A percentile compares a stretch with the other conserved stretches of the same genome.
Conservation (phyloP, 495 filamentous ascomycete genomes). For the Penicillium daleae region DNA sequence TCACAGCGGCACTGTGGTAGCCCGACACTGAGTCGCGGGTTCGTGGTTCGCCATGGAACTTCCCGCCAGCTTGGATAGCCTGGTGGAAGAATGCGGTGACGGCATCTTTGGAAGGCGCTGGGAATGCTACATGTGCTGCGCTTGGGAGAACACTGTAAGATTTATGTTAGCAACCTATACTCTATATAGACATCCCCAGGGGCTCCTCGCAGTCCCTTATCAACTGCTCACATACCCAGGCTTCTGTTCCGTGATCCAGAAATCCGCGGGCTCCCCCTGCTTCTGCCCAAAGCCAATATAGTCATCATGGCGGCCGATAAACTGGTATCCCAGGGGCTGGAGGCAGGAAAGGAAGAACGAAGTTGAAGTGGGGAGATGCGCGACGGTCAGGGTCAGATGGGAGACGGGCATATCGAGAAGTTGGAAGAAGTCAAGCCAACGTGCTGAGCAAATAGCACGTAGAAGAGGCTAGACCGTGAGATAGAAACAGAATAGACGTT, state of each 20-base stretch:
- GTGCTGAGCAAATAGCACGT: conserved; percentile 1
- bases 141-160: conserved; percentile 47
- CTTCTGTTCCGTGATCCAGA: conserved; percentile 61
- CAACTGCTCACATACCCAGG: conserved; percentile 49
- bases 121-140: conserved; percentile 62
- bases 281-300: conserved; percentile 62
- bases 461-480: neutral
- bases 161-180: conserved; percentile 20
- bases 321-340: conserved; percentile 75
- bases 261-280: conserved; percentile 56
- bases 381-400: conserved; percentile 66
- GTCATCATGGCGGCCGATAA: conserved; percentile 57
- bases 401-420: conserved; percentile 57
- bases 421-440: conserved; percentile 20
- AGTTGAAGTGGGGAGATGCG: conserved; percentile 73
- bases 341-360: conserved; percentile 80
- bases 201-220: neutral
- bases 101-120: conserved; percentile 54
- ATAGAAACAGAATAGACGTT: conserved; percentile 1
- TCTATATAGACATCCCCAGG: neutral
- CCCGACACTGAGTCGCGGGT: conserved; percentile 52
- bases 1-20: conserved; percentile 63
- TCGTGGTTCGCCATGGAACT: conserved; percentile 59
- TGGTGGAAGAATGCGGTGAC: conserved; percentile 63
- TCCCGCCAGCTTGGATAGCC: conserved; percentile 61